Base-by-base conservation (phyloP, 1,284 basidiomycete species). In the Ceratobasidium theobromae region DNA sequence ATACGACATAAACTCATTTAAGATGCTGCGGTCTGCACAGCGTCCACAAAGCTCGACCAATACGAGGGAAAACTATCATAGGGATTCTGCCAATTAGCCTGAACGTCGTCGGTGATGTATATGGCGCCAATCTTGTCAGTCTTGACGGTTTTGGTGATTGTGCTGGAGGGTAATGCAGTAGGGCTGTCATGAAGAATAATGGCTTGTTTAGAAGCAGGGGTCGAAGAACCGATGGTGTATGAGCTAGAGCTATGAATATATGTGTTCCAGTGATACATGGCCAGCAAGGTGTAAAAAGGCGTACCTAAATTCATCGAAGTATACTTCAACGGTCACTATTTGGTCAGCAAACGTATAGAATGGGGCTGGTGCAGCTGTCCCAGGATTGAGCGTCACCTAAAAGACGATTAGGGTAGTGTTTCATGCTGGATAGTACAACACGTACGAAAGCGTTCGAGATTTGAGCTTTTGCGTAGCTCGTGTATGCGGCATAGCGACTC, bases 91-190 rank as follows among this genome's bases (percentile, higher is more conserved):
- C 23, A 4, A 28, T 33, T 41, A 9, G 23, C 58, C 18, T 62
- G 4, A 12, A 16, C 18, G 25, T 62, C 74, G n/a, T 73, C 74
- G 5, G 78, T 80, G n/a, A 80, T 77, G 73, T 72, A 74, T 12
- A 77, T 71, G 8, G 79, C 78, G 72, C 77, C 77, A 54, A 71
- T 75, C 1, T 75, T 75, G 52, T 76, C 76, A 0, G 71, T 72
- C 18, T 53, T 76, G 32, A 62, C 28, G 27, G 74, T 75, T 46
- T 76, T 72, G 72, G 62, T 75, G 49, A 78, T 75, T 3, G 79
- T 76, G 60, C 73, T 74, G 11, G 74, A 73, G 28, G 76, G 76
- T 4, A 77, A 75, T 25, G 77, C 68, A 1, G 72, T 68, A 3
- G 71, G 72, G 8, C 65, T 70, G 41, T 73, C 72, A 35, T 71